A percentile compares a stretch with the other conserved stretches of the same genome.
Evolutionary conservation across 768 basidiomycete species (phyloP).

Genomic region (Tulasnella sp.): DNA sequence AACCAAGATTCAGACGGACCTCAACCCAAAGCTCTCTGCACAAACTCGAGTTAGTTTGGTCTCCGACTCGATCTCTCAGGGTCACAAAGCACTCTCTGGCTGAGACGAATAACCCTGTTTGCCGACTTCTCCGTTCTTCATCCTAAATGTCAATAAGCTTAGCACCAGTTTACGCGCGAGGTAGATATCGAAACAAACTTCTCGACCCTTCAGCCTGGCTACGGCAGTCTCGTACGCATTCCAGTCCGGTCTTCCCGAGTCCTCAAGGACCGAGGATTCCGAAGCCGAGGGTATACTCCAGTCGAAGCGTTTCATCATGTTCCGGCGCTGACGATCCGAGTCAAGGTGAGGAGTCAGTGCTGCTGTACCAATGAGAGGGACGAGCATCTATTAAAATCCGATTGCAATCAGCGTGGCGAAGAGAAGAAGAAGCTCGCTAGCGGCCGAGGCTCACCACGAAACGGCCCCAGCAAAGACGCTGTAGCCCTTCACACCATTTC

Average conservation of each 20-base stretch:
- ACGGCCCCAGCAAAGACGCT: conserved; percentile 2
- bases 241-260: conserved; percentile 23
- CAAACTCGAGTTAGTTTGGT: background rate
- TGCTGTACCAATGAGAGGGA: background rate
- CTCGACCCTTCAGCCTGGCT: background rate
- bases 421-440: background rate
- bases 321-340: conserved; percentile 17
- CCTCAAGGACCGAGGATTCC: conserved; percentile 11
- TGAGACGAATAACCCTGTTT: background rate
- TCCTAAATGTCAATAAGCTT: background rate
- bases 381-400: background rate
- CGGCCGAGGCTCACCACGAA: background rate
- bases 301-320: conserved; percentile 24
- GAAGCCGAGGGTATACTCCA: conserved; percentile 7
- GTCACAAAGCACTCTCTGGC: background rate
- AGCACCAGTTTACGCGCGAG: background rate
- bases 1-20: background rate
- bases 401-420: background rate
- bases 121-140: background rate
- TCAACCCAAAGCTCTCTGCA: conserved; percentile 12
- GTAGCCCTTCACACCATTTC: conserved; percentile 17
- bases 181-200: background rate
- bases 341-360: conserved; percentile 18
- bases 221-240: conserved; percentile 20
- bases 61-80: background rate